These are phyloP conservation scores for Micractinium sp. DNA, from an alignment of 139 green algal species.

Conservation along the genomic window DNA sequence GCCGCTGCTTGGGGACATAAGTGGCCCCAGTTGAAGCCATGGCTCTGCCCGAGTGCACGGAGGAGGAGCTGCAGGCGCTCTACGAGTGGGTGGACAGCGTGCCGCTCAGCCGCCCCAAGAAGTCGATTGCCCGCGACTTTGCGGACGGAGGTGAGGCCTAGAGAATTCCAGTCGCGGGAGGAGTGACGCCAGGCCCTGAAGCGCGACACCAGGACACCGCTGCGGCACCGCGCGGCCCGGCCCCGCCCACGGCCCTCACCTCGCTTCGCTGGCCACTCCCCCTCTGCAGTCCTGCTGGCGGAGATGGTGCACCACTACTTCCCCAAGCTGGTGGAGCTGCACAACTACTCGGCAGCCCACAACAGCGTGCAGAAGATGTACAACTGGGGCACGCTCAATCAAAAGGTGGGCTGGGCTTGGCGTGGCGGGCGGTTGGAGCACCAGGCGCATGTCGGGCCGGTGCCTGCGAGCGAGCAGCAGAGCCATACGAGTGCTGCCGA, in stretches of 20 bases:
- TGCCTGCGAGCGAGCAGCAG: too few relatives aligned
- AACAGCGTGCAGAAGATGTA: constrained; percentile 90
- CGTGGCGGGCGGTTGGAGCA: too few relatives aligned
- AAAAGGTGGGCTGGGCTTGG: constrained; percentile 62
- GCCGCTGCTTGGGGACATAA: too few relatives aligned
- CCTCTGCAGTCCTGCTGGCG: constrained; percentile 80
- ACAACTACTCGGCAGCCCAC: constrained; percentile 95
- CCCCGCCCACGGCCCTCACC: background rate
- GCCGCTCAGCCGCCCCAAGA: constrained; percentile 88
- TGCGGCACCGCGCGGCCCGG: background rate
- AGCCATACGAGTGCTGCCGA: too few relatives aligned
- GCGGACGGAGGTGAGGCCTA: constrained; percentile 81
- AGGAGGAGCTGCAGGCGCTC: constrained; percentile 81
- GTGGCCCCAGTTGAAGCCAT: background rate
- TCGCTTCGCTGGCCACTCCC: background rate
- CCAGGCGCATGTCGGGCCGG: too few relatives aligned
- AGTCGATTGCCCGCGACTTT: constrained; percentile 92
- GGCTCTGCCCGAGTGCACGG: constrained; percentile 50
- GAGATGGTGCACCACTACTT: constrained; percentile 88
- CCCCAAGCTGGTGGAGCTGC: constrained; percentile 89
- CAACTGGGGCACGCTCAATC: constrained; percentile 96
- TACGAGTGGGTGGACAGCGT: constrained; percentile 95
- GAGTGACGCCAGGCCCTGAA: background rate
- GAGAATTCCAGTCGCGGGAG: background rate
- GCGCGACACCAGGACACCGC: background rate